A percentile compares a stretch with the other conserved stretches of the same genome.
Evolutionary conservation across 139 green algal species (phyloP).

Genomic region (Yamagishiella unicocca): DNA sequence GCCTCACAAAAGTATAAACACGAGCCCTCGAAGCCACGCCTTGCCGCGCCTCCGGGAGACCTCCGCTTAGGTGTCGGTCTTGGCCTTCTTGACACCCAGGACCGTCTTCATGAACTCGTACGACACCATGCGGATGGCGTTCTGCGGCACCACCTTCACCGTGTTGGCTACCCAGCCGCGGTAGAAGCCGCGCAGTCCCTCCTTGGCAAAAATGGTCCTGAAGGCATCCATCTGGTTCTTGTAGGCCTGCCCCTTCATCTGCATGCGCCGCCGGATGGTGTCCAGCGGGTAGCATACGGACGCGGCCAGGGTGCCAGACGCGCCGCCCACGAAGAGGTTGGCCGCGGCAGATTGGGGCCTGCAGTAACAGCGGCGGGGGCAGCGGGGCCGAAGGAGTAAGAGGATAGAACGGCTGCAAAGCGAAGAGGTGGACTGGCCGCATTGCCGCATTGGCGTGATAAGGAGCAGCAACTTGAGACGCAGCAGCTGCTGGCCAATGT

Average conservation of each 20-base stretch:
- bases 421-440: not conserved
- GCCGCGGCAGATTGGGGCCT: conserved; percentile 72
- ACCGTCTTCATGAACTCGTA: conserved; percentile 89
- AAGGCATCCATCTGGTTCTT: conserved; percentile 79
- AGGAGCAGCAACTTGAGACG: too few relatives aligned
- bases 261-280: conserved; percentile 91
- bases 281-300: conserved; percentile 94
- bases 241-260: conserved; percentile 90
- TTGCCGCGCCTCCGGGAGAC: too few relatives aligned
- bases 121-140: conserved; percentile 88
- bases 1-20: too few relatives aligned
- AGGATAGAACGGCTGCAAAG: not conserved
- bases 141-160: conserved; percentile 93
- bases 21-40: too few relatives aligned
- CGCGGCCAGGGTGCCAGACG: conserved; percentile 80
- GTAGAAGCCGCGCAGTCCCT: conserved; percentile 92
- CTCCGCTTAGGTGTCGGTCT: conserved; percentile 87
- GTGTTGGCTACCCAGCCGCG: conserved; percentile 91
- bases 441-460: too few relatives aligned
- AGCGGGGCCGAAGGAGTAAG: too few relatives aligned
- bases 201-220: conserved; percentile 70
- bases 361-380: not conserved
- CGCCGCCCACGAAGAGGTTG: conserved; percentile 85
- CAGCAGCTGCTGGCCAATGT: too few relatives aligned
- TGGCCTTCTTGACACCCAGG: conserved; percentile 81